Conservation (phyloP, 768 basidiomycete genomes). For the Leucosporidium scottii region DNA sequence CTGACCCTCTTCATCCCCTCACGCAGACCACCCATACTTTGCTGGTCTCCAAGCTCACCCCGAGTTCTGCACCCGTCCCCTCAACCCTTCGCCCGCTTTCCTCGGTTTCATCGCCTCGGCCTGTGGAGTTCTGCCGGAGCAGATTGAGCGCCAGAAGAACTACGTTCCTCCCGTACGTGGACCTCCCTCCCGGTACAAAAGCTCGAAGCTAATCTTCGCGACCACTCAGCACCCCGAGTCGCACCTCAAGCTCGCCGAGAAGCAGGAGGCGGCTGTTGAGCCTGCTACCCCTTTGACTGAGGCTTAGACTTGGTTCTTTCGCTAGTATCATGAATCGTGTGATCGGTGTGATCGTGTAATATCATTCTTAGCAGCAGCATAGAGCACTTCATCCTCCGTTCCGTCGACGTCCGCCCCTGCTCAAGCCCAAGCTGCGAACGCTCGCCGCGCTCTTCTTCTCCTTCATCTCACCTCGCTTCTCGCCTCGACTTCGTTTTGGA, state of each 20-base stretch:
- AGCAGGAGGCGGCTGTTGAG: background rate
- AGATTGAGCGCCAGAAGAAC: conserved; percentile 57
- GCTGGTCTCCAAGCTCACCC: conserved; percentile 93
- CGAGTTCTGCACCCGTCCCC: conserved; percentile 94
- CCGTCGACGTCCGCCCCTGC: too few relatives aligned
- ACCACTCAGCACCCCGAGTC: conserved; percentile 17
- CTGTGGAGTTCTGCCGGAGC: conserved; percentile 60
- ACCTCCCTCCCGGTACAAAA: too few relatives aligned
- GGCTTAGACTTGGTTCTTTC: too few relatives aligned
- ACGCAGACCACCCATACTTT: conserved; percentile 83
- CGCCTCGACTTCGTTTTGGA: too few relatives aligned
- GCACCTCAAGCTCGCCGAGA: conserved; percentile 24
- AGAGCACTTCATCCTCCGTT: too few relatives aligned
- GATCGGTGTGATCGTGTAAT: too few relatives aligned
- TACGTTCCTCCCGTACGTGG: conserved; percentile 33
- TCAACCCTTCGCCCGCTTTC: conserved; percentile 96
- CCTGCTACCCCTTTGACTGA: too few relatives aligned
- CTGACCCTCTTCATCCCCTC: background rate
- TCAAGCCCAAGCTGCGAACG: too few relatives aligned
- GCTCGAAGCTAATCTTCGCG: background rate
- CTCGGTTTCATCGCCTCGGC: conserved; percentile 89
- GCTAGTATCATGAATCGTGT: too few relatives aligned
- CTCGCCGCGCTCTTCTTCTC: too few relatives aligned
- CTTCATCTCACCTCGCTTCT: too few relatives aligned
- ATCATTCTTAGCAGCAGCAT: too few relatives aligned